Base-by-base conservation (phyloP, 2,329 filamentous ascomycete species). In the Sporothrix mexicana region DNA sequence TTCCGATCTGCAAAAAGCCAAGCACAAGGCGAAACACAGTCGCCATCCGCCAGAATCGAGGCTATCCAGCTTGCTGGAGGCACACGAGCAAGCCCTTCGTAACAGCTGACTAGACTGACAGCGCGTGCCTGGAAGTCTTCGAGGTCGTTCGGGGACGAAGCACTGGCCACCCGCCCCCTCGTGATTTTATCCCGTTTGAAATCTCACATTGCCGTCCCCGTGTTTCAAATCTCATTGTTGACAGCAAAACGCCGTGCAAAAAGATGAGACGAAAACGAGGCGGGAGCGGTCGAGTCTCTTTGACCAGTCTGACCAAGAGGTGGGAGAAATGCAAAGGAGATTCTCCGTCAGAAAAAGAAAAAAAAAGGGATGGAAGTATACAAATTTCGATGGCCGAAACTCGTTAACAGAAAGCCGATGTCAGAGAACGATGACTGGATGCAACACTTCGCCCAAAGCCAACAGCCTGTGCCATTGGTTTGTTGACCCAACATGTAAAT, bases 1-100 rank as follows among this genome's bases (percentile, higher is more conserved):
- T 53, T 70, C 68, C 41, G 69, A 71, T 71, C 57, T 45, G 17
- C 69, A 64, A 71, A 36, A 71, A 71, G 69, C 69, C 69, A 71
- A 71, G 69, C 41, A 45, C 25, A 70, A 53, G 20, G 30, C 45
- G 69, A 71, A 71, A 71, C 57, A 64, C 45, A 71, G 49, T 62
- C 20, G 69, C 43, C 43, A 70, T 69, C 49, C 4, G 20, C 30
- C 12, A 59, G 20, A 70, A 59, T 69, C 6, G 36, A 43, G n/a
- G n/a, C 41, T 17, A 45, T 36, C 23, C 43, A 23, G n/a, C 45
- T 45, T 13, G 20, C 41, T 20, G 61, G 41, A n/a, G 59, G 36
- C 59, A 45, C 25, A 41, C 55, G 55, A 36, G 55, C 59, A 36
- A 36, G 30, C 30, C 30, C 30, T 36, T 36, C 7, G 30, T 36